Percentiles rank a stretch among this genome's conserved stretches.
These are phyloP conservation scores for Aureobasidium namibiae DNA, from an alignment of 2,329 filamentous ascomycete species.

Conservation along the genomic window DNA sequence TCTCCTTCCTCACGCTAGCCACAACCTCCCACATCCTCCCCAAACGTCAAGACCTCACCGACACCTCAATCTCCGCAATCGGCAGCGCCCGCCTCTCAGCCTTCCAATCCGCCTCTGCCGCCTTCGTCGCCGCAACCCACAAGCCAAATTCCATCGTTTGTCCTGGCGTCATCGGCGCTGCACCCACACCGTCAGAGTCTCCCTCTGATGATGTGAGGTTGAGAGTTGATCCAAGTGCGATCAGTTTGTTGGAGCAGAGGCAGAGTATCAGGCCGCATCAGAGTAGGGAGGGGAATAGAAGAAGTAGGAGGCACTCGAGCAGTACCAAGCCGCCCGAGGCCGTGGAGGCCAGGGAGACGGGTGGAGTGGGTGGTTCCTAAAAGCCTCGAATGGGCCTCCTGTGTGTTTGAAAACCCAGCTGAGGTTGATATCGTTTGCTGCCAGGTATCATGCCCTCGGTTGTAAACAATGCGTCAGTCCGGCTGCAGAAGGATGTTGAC, in stretches of 20 bases:
- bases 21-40: background rate
- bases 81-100: conserved; percentile 2
- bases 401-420: too few relatives aligned
- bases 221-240: background rate
- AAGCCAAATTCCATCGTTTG: background rate
- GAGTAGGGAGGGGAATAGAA: background rate
- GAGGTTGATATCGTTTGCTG: too few relatives aligned
- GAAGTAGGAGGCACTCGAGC: background rate
- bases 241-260: background rate
- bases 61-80: background rate
- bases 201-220: background rate
- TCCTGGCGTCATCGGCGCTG: background rate
- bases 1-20: background rate
- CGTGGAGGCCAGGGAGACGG: background rate
- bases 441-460: too few relatives aligned
- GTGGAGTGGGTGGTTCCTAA: background rate
- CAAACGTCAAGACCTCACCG: background rate
- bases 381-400: too few relatives aligned
- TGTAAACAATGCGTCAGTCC: too few relatives aligned
- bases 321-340: background rate
- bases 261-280: conserved; percentile 6
- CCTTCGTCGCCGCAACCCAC: background rate
- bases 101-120: background rate
- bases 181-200: background rate
- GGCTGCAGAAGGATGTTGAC: too few relatives aligned